These are phyloP conservation scores for Kodamaea hsintzibuensis DNA, from an alignment of 805 yeast genomes.

Conservation along the genomic window DNA sequence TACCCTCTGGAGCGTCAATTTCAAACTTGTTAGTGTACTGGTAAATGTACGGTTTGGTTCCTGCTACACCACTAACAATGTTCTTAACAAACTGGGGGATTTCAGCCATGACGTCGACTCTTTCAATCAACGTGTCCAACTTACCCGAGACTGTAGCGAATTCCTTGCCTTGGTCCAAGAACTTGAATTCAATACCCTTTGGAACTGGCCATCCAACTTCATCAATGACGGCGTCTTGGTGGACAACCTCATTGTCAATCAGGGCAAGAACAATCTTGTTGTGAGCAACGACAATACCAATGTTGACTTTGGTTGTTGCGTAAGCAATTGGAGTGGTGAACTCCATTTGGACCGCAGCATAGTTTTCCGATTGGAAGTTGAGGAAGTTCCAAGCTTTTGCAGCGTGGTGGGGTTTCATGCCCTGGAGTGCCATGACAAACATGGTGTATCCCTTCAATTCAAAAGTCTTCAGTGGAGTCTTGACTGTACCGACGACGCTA, in stretches of 20 bases:
- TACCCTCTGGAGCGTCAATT: conserved; percentile 42
- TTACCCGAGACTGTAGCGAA: conserved; percentile 59
- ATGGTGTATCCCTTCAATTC: conserved; percentile 56
- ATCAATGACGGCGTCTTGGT: conserved; percentile 52
- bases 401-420: conserved; percentile 99
- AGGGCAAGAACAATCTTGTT: conserved; percentile 65
- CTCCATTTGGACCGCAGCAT: conserved; percentile 87
- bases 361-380: conserved; percentile 76
- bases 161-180: conserved; percentile 47
- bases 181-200: conserved; percentile 57
- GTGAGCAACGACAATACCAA: conserved; percentile 72
- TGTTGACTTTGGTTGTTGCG: conserved; percentile 74
- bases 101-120: conserved; percentile 97
- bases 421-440: conserved; percentile 96
- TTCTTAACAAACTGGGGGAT: conserved; percentile 92
- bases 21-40: conserved; percentile 75
- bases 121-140: conserved; percentile 66
- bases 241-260: conserved; percentile 62
- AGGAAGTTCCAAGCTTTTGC: conserved; percentile 96
- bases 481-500: conserved; percentile 63
- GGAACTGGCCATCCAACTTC: conserved; percentile 95
- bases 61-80: conserved; percentile 91
- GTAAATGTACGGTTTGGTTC: conserved; percentile 94
- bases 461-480: conserved; percentile 24
- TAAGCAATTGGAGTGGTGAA: conserved; percentile 92